Conservation (phyloP, 176 grass and related monocot species). For the Saccharum officinarum region DNA sequence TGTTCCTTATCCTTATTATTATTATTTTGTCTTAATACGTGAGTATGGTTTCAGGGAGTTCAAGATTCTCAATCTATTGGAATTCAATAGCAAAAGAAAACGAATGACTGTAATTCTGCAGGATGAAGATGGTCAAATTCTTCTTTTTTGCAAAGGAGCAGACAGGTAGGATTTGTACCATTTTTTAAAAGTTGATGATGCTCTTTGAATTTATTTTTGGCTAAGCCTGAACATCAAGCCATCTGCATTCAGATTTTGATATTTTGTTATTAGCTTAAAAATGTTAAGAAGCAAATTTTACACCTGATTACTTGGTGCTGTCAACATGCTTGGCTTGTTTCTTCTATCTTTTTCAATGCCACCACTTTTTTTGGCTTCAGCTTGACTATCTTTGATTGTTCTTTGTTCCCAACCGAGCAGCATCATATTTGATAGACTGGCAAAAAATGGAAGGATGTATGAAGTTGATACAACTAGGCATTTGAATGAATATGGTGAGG, state of each 20-base stretch:
- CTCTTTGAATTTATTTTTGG: constrained; percentile 10
- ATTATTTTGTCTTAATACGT: constrained; percentile 24
- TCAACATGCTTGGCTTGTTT: constrained; percentile 24
- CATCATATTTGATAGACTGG: constrained; percentile 94
- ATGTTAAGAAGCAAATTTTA: constrained; percentile 1
- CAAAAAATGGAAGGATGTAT: constrained; percentile 84
- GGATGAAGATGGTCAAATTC: constrained; percentile 82
- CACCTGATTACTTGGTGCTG: constrained; percentile 26
- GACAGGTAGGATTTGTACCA: constrained; percentile 61
- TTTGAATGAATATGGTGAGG: constrained; percentile 92
- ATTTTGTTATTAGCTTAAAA: background rate
- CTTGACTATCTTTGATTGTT: constrained; percentile 26
- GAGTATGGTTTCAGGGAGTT: constrained; percentile 73
- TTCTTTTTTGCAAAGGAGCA: constrained; percentile 98
- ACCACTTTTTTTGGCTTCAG: background rate
- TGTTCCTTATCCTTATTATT: background rate
- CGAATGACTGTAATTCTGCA: constrained; percentile 94
- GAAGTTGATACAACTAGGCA: constrained; percentile 75
- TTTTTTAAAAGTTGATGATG: constrained; percentile 11
- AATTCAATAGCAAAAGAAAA: constrained; percentile 99
- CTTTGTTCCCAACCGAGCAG: constrained; percentile 45
- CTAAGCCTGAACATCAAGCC: constrained; percentile 4
- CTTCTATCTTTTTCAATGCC: background rate
- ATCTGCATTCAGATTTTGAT: constrained; percentile 12
- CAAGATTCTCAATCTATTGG: constrained; percentile 98